Evolutionary conservation across 2,329 filamentous ascomycete species (phyloP).

Genomic region (Gnomoniopsis smithogilvyi): DNA sequence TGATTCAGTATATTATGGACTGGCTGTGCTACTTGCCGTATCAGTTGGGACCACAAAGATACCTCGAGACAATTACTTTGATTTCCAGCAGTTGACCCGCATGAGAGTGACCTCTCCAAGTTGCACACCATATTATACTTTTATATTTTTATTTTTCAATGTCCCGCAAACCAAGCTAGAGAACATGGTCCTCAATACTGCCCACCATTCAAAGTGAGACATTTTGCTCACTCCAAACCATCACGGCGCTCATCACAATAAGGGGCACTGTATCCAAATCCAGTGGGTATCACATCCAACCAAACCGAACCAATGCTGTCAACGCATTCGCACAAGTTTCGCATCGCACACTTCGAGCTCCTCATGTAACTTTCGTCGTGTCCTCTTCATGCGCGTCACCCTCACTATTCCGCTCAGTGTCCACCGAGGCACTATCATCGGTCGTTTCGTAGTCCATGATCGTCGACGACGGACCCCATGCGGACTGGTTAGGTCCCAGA

Average conservation of each 20-base stretch:
- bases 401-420: slow-evolving; percentile 1
- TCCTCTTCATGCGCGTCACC: neutral
- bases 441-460: neutral
- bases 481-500: neutral
- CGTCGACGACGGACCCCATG: neutral
- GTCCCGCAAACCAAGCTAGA: neutral
- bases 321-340: neutral
- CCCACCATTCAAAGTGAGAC: too few relatives aligned
- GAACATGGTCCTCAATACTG: too few relatives aligned
- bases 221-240: too few relatives aligned
- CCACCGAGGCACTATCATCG: neutral
- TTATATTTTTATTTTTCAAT: too few relatives aligned
- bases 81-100: neutral
- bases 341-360: neutral
- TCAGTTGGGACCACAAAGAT: neutral
- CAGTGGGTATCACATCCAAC: neutral
- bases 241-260: too few relatives aligned
- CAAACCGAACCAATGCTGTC: neutral
- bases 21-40: neutral
- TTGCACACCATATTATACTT: neutral
- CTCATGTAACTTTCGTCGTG: neutral
- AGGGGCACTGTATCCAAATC: neutral
- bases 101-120: neutral
- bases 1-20: neutral
- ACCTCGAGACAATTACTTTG: neutral